Evolutionary conservation across 2,329 filamentous ascomycete species (phyloP).

Genomic region (Alternaria sp.): DNA sequence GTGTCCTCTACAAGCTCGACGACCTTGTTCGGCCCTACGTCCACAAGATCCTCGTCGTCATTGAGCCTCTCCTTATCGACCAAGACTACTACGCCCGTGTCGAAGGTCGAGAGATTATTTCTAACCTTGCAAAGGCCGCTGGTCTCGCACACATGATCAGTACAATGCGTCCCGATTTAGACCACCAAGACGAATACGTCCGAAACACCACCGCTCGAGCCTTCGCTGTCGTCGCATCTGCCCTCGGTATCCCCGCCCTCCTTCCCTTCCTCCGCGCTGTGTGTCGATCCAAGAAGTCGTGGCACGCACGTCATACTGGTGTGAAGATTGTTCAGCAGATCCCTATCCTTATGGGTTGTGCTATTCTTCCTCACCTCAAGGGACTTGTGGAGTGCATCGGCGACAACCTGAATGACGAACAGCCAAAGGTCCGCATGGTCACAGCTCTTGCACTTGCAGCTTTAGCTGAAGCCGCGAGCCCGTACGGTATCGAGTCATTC

Average conservation of each 20-base stretch:
- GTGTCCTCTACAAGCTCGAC: constrained; percentile 97
- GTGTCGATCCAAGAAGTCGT: constrained; percentile 97
- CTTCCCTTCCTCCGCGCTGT: constrained; percentile 95
- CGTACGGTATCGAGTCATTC: constrained; percentile 98
- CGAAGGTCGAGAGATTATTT: constrained; percentile 98
- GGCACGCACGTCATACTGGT: constrained; percentile 96
- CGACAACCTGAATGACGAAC: constrained; percentile 94
- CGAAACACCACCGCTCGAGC: constrained; percentile 96
- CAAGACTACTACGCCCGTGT: constrained; percentile 99
- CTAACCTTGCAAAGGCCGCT: constrained; percentile 94
- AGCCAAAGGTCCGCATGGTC: constrained; percentile 96
- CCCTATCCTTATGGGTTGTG: constrained; percentile 97
- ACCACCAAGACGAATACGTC: constrained; percentile 98
- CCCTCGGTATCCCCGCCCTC: constrained; percentile 91
- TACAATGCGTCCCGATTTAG: constrained; percentile 98
- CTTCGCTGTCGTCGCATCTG: constrained; percentile 95
- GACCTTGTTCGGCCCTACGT: constrained; percentile 95
- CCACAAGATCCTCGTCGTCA: constrained; percentile 98
- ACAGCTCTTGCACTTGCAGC: constrained; percentile 95
- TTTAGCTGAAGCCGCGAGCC: constrained; percentile 92
- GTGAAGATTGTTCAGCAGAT: constrained; percentile 99
- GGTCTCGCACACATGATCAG: constrained; percentile 99
- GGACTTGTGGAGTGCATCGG: constrained; percentile 96
- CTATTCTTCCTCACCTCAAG: constrained; percentile 92
- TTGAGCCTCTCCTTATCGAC: constrained; percentile 98